Conservation (phyloP, 495 filamentous ascomycete genomes). For the Aspergillus leporis region DNA sequence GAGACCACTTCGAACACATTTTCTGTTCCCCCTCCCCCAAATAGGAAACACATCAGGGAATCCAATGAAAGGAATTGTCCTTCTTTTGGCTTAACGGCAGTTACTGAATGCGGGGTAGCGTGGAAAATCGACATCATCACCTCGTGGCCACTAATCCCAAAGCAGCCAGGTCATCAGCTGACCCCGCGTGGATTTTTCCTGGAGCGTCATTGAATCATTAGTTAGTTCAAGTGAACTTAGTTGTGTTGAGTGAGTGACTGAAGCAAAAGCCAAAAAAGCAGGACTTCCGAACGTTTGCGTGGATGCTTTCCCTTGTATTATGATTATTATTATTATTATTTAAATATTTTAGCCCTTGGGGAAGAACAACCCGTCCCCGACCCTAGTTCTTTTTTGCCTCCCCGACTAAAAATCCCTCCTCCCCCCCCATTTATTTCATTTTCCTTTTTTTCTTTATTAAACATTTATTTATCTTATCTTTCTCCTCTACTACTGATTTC, state of each 20-base stretch:
- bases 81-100: slow-evolving; percentile 3
- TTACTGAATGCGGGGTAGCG: slow-evolving; percentile 30
- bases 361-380: slow-evolving; percentile 1
- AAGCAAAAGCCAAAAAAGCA: too few species aligned
- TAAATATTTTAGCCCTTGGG: background rate
- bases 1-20: too few species aligned
- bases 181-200: slow-evolving; percentile 25
- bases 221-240: too few species aligned
- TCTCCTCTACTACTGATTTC: background rate
- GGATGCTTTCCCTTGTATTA: background rate
- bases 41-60: too few species aligned
- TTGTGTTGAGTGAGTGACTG: too few species aligned
- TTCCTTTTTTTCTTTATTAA: background rate
- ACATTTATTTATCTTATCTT: background rate
- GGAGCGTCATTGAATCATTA: slow-evolving; percentile 13
- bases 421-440: background rate
- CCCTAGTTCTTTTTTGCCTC: background rate
- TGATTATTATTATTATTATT: background rate
- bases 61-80: too few species aligned
- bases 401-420: background rate
- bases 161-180: slow-evolving; percentile 24
- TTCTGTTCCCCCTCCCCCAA: too few species aligned
- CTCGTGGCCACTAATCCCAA: slow-evolving; percentile 19
- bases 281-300: background rate
- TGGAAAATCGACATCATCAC: background rate